Conservation (phyloP, 352 stramenopile species). For the Elongisporangium prolatum region DNA sequence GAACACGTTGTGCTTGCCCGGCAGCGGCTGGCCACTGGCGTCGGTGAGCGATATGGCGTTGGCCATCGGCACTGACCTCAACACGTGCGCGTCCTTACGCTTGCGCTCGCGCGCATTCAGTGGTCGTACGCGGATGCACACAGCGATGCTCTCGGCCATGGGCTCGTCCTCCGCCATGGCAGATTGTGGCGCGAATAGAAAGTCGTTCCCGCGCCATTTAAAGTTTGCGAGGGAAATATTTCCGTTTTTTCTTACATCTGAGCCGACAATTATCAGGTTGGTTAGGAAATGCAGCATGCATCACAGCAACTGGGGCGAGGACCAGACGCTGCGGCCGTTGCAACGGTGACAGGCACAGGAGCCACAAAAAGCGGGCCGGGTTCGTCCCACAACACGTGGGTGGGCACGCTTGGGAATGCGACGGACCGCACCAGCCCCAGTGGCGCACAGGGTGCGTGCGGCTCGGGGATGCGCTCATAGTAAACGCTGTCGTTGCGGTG, state of each 20-base stretch:
- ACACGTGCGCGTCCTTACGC: constrained; percentile 34
- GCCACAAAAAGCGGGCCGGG: not conserved
- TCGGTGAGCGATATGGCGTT: constrained; percentile 63
- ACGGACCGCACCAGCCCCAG: constrained; percentile 50
- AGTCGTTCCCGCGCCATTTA: not conserved
- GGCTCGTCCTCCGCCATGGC: not conserved
- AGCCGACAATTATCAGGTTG: not conserved
- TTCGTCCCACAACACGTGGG: constrained; percentile 45
- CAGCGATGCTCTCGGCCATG: constrained; percentile 68
- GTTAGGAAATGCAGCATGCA: not conserved
- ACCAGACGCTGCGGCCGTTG: not conserved
- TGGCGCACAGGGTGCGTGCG: constrained; percentile 27
- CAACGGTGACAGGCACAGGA: not conserved
- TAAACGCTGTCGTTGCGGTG: constrained; percentile 69
- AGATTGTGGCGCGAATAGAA: not conserved
- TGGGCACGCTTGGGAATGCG: constrained; percentile 21
- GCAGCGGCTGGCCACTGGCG: constrained; percentile 37
- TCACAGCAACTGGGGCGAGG: not conserved
- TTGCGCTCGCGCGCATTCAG: constrained; percentile 68
- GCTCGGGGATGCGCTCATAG: constrained; percentile 58
- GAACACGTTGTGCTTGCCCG: constrained; percentile 67
- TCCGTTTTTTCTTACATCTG: constrained; percentile 1
- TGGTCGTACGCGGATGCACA: constrained; percentile 78
- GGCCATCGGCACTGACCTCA: constrained; percentile 30
- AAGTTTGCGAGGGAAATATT: constrained; percentile 1